Conservation (phyloP, 139 green algal species). For the Volvox reticuliferus region DNA sequence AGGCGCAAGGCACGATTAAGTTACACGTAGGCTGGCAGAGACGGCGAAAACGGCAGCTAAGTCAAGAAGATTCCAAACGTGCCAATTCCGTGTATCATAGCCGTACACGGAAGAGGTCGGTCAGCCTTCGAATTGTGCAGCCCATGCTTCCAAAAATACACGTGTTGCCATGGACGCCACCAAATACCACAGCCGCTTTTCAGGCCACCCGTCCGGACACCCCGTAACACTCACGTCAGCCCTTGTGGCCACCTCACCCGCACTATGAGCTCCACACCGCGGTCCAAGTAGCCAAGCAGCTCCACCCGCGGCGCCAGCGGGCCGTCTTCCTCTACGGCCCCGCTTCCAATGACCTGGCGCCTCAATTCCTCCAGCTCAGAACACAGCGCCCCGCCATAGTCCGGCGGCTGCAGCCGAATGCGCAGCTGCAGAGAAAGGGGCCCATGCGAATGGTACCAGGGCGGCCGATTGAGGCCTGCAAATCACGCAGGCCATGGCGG, state of each 20-base stretch:
- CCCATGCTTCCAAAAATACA: no score
- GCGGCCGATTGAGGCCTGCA: constrained; percentile 31
- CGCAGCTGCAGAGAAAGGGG: constrained; percentile 23
- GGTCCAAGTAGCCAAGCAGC: background rate
- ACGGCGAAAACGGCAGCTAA: no score
- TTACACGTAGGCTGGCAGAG: no score
- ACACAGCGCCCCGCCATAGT: background rate
- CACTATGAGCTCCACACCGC: constrained; percentile 10
- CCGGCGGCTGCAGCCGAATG: background rate
- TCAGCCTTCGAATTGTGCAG: no score
- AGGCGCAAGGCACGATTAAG: no score
- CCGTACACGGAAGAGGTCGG: no score
- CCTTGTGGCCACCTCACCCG: background rate
- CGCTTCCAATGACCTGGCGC: background rate
- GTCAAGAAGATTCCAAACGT: background rate
- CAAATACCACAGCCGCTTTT: background rate
- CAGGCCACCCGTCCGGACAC: background rate
- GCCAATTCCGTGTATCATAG: no score
- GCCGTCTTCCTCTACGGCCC: constrained; percentile 20
- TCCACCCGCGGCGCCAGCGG: constrained; percentile 24
- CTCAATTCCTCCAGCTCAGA: background rate
- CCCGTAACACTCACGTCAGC: background rate
- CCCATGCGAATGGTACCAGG: constrained; percentile 13
- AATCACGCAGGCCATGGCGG: background rate
- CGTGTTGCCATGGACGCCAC: no score